Base-by-base conservation (phyloP, 768 basidiomycete species). In the Boletus tylopilopsis region DNA sequence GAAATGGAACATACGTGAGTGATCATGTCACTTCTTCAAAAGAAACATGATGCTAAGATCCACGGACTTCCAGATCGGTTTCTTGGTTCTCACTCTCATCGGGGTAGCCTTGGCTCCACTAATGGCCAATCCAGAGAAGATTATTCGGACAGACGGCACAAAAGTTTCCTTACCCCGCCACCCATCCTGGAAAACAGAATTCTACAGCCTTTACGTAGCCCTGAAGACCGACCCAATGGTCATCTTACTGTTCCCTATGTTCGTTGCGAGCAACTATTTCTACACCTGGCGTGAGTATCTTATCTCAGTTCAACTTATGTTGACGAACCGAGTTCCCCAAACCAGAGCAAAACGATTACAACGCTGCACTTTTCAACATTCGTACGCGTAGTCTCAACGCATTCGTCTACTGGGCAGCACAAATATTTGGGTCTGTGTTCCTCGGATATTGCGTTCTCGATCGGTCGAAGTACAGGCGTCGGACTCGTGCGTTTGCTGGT, bases 201-300 rank as follows among this genome's bases (percentile, higher is more conserved):
- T 92, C 45, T 74, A 75, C 52, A 83, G 84, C 11, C 76, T 92
- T 19, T 89, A 77, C 69, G 56, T 84, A 39, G 79, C 85, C 3
- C 71, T 93, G 37, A 76, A 71, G 48, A 83, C 78, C 12, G 90
- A 92, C 59, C 87, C 86, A 0, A 73, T 76, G 68, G 80, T 93
- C 57, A 51, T 90, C 15, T 69, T 89, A 5, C 76, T 91, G 18
- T 87, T 92, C 73, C 90, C 90, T 12, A 87, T 91, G 84, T 90
- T 91, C 68, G 80, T 90, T 47, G 80, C 85, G 8, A 85, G 83
- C 35, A 90, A 90, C 64, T 90, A 85, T 79, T 90, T 90, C 69
- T 90, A 90, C 62, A 84, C 88, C 3, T 90, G 86, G 86, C 87
- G 86, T 87, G 52, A 61, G 83, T 66, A 21, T 25, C 16, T 19